Evolutionary conservation across 176 grass and related monocot genomes (phyloP), one percentile per base, ranked within the genome.

Genomic region (Neostapfia colusana): DNA sequence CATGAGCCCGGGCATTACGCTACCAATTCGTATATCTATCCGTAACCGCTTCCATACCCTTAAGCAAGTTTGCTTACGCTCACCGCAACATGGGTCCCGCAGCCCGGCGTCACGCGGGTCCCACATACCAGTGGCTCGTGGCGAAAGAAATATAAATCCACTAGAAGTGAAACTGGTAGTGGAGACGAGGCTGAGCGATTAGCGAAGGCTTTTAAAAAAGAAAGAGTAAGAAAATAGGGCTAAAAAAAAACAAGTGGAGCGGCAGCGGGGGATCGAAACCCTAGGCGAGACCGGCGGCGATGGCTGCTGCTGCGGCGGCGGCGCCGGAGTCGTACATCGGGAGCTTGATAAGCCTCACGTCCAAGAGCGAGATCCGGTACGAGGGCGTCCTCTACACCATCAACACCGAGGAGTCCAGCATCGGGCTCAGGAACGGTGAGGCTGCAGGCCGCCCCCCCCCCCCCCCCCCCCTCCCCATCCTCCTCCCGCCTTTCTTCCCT

Each of bases 321-420:
- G 74, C 86, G 51, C 71, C 84, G 54, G 89, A 96, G 40, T 88
- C 89, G 59, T 96, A 96, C 73, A 90, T 96, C 75, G 93, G 93
- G 59, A 97, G 90, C 67, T 60, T 97, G 54, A 97, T 93, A 65
- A 97, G 88, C 68, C 88, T 97, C 42, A 97, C 86, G 20, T 97
- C 93, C 60, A 97, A 97, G 78, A 97, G 93, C 86, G 90, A 93
- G 88, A 97, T 97, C 84, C 85, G 93, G 67, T 97, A 97, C 77
- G 93, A 93, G 74, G 93, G 90, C n/a, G 57, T 97, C 82, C 75
- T 97, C 6, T 97, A 97, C 93, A 89, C 76, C 81, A 97, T 97
- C 89, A 97, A 93, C 85, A 91, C 93, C 74, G 93, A 91, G 31
- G 93, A 97, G 77, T 97, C 90, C 63, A 93, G 86, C 90, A 93